A percentile compares a stretch with the other conserved stretches of the same genome.
Evolutionary conservation across 352 stramenopile species (phyloP).

Genomic region (Phytophthora meadii): DNA sequence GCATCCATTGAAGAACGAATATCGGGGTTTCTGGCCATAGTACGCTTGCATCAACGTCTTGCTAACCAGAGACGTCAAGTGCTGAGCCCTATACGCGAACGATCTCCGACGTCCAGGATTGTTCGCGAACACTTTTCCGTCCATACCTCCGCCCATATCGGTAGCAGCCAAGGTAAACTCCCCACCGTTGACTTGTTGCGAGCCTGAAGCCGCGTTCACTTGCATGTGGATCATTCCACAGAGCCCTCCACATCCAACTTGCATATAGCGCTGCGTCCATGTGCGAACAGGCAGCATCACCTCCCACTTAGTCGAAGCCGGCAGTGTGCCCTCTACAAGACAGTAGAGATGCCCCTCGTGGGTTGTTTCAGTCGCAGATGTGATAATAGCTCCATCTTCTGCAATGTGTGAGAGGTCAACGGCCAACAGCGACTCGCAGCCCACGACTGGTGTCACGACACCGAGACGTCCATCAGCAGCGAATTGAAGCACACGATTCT

Average conservation of each 20-base stretch:
- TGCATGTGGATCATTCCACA: constrained; percentile 43
- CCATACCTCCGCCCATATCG: constrained; percentile 42
- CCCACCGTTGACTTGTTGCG: constrained; percentile 23
- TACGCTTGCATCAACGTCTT: constrained; percentile 47
- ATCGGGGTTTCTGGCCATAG: constrained; percentile 40
- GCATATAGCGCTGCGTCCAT: constrained; percentile 53
- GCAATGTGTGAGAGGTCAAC: constrained; percentile 38
- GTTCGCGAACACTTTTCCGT: constrained; percentile 39
- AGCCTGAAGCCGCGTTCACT: constrained; percentile 32
- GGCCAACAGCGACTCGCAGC: constrained; percentile 27
- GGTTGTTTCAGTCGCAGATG: constrained; percentile 23
- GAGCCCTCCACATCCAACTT: constrained; percentile 45
- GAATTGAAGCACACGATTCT: constrained; percentile 15
- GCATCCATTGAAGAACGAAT: constrained; percentile 54
- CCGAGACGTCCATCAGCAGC: constrained; percentile 2
- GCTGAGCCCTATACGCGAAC: constrained; percentile 46
- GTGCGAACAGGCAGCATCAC: constrained; percentile 42
- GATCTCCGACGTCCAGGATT: constrained; percentile 27
- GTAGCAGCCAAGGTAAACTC: constrained; percentile 42
- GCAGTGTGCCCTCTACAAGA: constrained; percentile 30
- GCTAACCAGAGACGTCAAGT: constrained; percentile 39
- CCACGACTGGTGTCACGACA: constrained; percentile 26
- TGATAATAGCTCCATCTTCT: constrained; percentile 22
- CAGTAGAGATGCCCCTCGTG: constrained; percentile 36
- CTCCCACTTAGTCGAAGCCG: constrained; percentile 30